phyloP scores from a whole-genome alignment of 1,139 yeast species.

The Taiozyma sp. region DNA sequence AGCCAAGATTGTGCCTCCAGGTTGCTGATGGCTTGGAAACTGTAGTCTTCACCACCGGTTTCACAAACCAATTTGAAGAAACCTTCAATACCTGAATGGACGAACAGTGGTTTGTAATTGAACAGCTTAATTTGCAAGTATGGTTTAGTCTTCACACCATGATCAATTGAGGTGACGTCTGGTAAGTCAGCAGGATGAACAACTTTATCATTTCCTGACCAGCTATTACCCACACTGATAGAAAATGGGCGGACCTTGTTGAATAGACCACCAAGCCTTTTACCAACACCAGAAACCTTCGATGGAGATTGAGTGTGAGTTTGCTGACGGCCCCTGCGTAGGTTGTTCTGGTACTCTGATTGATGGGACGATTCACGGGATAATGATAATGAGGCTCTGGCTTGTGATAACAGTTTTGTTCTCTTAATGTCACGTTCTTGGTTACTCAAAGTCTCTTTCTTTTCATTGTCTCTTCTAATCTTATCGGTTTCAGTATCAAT shows the following conservation, averaged over 20 bases:
- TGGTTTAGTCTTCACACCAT: slow-evolving; percentile 46
- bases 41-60: slow-evolving; percentile 49
- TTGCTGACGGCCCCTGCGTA: slow-evolving; percentile 14
- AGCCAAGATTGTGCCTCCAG: slow-evolving; percentile 77
- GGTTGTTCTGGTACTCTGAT: slow-evolving; percentile 10
- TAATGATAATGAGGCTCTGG: slow-evolving; percentile 13
- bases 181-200: slow-evolving; percentile 60
- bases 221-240: slow-evolving; percentile 32
- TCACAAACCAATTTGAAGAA: slow-evolving; percentile 61
- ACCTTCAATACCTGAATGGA: slow-evolving; percentile 28
- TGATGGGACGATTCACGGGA: slow-evolving; percentile 10
- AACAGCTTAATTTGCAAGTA: slow-evolving; percentile 49
- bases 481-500: slow-evolving; percentile 46
- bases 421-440: slow-evolving; percentile 34
- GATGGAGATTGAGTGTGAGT: slow-evolving; percentile 16
- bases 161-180: slow-evolving; percentile 36
- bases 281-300: slow-evolving; percentile 28
- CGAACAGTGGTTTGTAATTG: slow-evolving; percentile 28
- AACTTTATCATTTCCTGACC: slow-evolving; percentile 42
- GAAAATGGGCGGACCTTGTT: slow-evolving; percentile 43
- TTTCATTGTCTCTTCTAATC: slow-evolving; percentile 44
- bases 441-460: slow-evolving; percentile 36
- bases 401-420: slow-evolving; percentile 23
- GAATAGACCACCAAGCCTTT: slow-evolving; percentile 39
- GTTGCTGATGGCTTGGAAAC: slow-evolving; percentile 67